Base-by-base conservation (phyloP, 2,329 filamentous ascomycete species). In the Microsporum canis region DNA sequence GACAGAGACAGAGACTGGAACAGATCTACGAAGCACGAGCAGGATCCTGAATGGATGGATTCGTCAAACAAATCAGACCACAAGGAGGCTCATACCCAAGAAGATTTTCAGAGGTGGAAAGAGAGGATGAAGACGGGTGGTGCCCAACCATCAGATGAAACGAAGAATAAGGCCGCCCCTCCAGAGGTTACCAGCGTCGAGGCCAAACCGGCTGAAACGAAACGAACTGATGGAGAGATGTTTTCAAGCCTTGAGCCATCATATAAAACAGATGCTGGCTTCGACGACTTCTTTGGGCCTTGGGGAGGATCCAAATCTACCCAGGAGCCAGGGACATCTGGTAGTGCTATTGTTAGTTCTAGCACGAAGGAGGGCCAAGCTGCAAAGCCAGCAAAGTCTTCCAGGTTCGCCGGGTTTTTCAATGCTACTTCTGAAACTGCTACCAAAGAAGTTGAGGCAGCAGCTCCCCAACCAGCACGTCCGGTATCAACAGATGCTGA, bases 21-120 rank as follows among this genome's bases (percentile, higher is more conserved):
- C 61, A 73, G 79, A 56, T 77, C 78, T 60, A 76, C 72, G 43
- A 82, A 79, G 64, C 73, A 82, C 65, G 90, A 95, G 70, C 85
- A 88, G 65, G 89, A 95, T 58, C 91, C 92, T 3, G 91, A 96
- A 73, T 96, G 91, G 92, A 80, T 96, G 73, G 90, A 95, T 70
- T 82, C 86, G 62, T 84, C 85, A 14, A 80, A 79, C 51, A 75
- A 80, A 27, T 86, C 87, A 62, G 87, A 89, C 58, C 84, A 87
- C 68, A 77, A 82, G 39, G 84, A 87, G 68, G 82, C 81, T 3
- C 88, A 89, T 68, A 96, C 91, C 0, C 87, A 89, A 68, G 91
- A 95, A 70, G 91, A 96, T 66, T 95, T 96, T 73, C 87, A 95
- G 75, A 89, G 89, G 66, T 96, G 92, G 85, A 96, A 96, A 80